Base-by-base conservation (phyloP, 371 early-diverging fungal genomes). In the Circinella minor region DNA sequence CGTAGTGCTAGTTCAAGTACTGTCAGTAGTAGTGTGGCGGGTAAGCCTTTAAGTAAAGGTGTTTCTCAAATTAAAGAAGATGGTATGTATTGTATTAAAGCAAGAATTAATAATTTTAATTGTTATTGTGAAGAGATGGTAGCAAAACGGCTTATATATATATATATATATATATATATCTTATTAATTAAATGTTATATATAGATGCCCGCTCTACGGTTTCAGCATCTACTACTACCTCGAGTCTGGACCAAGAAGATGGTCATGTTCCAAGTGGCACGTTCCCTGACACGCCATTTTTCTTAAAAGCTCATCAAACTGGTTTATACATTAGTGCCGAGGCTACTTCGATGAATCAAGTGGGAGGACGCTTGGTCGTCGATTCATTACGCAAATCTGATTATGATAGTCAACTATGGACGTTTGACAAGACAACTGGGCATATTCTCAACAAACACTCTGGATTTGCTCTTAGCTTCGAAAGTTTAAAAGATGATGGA, bases 361-460 rank as follows among this genome's bases (percentile, higher is more conserved):
- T 71, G 20, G 80, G 78, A 39, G 75, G 67, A 15, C 75, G 76
- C 20, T 66, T 83, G 34, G 71, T 77, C 14, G 67, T 81, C 14
- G 80, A 81, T 43, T 5, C 65, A 9, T 66, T 81, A 17, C 80
- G 77, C 36, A 78, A 76, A 48, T 74, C 65, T 15, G 74, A 63
- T 17, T 80, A 79, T 61, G 80, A 81, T 17, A 76, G 79, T 63
- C 88, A 88, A 69, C 76, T 88, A 20, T 88, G 88, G 88, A 78
- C 75, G 10, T 86, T 79, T 65, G 78, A 84, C 37, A 65, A 65
- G 36, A 70, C 78, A 59, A 75, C 81, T 69, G 66, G 70, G 11
- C 76, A 61, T 20, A 66, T 88, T 57, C 73, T 80, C 55, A 88
- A 86, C 67, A 84, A 83, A 63, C 79, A 78, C 34, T 83, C 86